Evolutionary conservation across 2,329 filamentous ascomycete genomes (phyloP), one percentile per base, ranked within the genome.

Genomic region (Scedosporium apiospermum): DNA sequence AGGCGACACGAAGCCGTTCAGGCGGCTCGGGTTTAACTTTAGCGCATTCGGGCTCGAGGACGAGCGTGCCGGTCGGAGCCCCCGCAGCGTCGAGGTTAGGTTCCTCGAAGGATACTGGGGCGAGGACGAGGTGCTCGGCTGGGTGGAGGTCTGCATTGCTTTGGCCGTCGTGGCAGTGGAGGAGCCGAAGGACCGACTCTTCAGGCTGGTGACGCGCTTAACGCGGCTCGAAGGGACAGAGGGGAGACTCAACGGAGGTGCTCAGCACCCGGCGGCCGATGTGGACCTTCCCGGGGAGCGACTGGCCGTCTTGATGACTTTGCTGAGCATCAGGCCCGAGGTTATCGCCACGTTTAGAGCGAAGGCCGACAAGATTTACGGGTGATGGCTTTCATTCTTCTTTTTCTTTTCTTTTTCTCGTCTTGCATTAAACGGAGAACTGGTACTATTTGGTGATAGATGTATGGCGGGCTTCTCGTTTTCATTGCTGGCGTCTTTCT

Each of bases 21-120:
- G 73, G 0, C 71, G 75, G 4, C 71, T 77, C 3, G 75, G 75
- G 1, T 76, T 76, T 69, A 77, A 77, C 66, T 77, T 77, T 57
- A 74, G 74, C 63, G 71, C 73, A 1, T 74, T 76, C 55, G 73
- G 71, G 1, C 65, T 68, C 30, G 74, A 76, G 57, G 73, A 75
- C 62, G 73, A 73, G 51, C 67, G 72, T 1, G 70, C 73, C 1
- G 61, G 66, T 5, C 68, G 64, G 12, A 73, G 71, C 27, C 74
- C 74, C 0, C 69, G 71, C 42, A 77, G 75, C 0, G 64, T 77
- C 57, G 75, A 77, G 65, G 73, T 76, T 61, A 71, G 75, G 12
- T 71, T 77, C 55, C 69, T 77, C 53, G 74, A 77, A 58, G 75
- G 73, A 0, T 72, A 70, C 9, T 65, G 73, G 12, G 63, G 69